These are phyloP conservation scores for Pseudogymnoascus sp. DNA, from an alignment of 2,329 filamentous ascomycete genomes.

Conservation along the genomic window DNA sequence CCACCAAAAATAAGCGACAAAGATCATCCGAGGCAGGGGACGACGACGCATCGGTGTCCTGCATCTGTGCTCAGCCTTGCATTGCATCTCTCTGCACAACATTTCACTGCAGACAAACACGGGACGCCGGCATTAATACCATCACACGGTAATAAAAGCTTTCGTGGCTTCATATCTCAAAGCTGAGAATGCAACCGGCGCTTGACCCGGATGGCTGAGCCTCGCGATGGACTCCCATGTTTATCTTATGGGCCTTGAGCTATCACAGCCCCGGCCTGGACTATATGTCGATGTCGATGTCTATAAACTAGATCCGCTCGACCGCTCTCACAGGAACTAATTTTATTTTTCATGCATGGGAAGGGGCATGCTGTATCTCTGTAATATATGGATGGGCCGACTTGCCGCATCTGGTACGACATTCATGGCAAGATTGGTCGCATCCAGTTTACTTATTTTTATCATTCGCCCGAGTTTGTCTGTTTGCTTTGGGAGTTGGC, in stretches of 20 bases:
- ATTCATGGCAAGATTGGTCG: not conserved
- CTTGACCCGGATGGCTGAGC: not conserved
- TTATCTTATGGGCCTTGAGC: not conserved
- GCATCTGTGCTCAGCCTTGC: not conserved
- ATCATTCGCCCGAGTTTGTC: not conserved
- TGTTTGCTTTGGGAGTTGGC: not conserved
- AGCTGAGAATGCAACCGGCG: not conserved
- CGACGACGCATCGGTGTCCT: constrained; percentile 1
- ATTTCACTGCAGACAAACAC: constrained; percentile 4
- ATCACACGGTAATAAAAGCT: not conserved
- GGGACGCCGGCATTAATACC: not conserved
- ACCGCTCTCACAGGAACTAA: not conserved
- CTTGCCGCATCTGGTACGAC: not conserved
- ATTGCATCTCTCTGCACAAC: not conserved
- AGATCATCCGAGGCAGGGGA: constrained; percentile 6
- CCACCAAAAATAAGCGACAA: constrained; percentile 6
- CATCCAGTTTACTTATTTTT: not conserved
- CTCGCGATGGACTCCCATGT: not conserved
- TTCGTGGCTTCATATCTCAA: not conserved
- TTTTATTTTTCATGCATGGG: not conserved
- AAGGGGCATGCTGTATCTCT: not conserved
- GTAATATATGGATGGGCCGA: not conserved
- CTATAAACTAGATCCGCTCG: not conserved
- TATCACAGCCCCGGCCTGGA: not conserved
- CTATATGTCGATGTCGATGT: not conserved